Percentiles rank a stretch among this genome's conserved stretches.
Conservation (phyloP, 345 rosid species). For the Populus simonii region DNA sequence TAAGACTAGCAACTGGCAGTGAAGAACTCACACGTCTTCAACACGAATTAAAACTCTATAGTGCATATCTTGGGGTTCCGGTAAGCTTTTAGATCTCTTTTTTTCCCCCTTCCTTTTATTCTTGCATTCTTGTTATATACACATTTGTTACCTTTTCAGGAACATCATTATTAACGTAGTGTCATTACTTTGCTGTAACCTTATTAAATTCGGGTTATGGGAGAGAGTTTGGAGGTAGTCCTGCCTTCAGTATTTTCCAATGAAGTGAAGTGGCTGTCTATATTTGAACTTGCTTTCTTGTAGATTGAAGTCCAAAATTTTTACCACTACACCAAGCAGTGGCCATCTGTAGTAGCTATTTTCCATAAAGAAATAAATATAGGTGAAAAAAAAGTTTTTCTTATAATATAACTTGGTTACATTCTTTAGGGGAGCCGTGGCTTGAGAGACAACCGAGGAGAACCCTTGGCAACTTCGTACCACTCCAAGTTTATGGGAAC, state of each 20-base stretch:
- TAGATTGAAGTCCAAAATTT: not conserved
- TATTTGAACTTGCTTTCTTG: not conserved
- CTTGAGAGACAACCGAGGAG: constrained; percentile 67
- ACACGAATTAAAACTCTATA: constrained; percentile 60
- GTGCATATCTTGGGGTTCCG: constrained; percentile 74
- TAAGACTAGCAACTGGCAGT: constrained; percentile 68
- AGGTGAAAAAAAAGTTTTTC: not conserved
- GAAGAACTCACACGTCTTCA: constrained; percentile 43
- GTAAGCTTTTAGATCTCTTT: constrained; percentile 27
- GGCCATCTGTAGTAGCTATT: not conserved
- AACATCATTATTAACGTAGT: not conserved
- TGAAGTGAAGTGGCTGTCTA: not conserved
- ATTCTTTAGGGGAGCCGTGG: constrained; percentile 52
- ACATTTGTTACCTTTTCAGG: constrained; percentile 1
- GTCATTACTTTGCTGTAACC: not conserved
- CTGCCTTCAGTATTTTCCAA: not conserved
- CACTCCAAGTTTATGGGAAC: constrained; percentile 88
- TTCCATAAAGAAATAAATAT: too few relatives aligned
- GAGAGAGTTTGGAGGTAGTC: not conserved
- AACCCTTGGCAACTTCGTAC: constrained; percentile 87
- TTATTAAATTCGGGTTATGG: not conserved
- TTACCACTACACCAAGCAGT: not conserved
- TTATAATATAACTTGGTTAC: constrained; percentile 14
- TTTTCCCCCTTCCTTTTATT: not conserved
- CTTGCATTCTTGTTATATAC: not conserved